Evolutionary conservation across 352 stramenopile genomes (phyloP), one percentile per base, ranked within the genome.

Genomic region (Phytophthora pisi): DNA sequence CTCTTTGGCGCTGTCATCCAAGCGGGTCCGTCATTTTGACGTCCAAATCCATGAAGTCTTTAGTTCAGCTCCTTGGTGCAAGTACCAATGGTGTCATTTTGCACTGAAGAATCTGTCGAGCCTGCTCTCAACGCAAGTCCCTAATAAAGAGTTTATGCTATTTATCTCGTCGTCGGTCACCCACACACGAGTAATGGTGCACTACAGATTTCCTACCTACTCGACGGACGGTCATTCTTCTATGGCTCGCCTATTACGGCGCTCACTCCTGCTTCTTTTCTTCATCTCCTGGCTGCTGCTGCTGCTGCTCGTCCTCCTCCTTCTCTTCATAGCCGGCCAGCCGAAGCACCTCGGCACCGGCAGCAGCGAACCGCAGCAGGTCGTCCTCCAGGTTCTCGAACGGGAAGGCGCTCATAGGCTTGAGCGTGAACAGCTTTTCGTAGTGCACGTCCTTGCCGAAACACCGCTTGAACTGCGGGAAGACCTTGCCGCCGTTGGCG

Each of bases 381-480:
- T 84, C 72, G 13, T 67, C 42, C 56, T 91, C 84, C 5, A 93
- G 61, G 8, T 84, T 77, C 53, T 85, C 81, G 61, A 93, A 93
- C 0, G 76, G 63, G 57, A 89, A 89, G 13, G 79, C 79, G 43
- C 66, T 84, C 65, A 93, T 80, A 13, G 85, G 79, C 38, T 86
- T 89, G 9, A 93, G 66, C 24, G 76, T 83, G 57, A 90, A 91
- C 20, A 84, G 65, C 61, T 88, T 88, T 13, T 89, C 75, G 62
- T 89, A 91, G 53, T 84, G 69, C 28, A 87, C 77, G 55, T 89
- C 81, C 62, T 89, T 89, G 36, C 83, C 83, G 56, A 90, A 91
- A 51, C 81, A 91, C 0, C 81, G 75, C 53, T 84, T 84, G 52
- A 90, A 91, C 62, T 87, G 73, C 24, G 81, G 79, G 56, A 89